These are phyloP conservation scores for Exidia glandulosa DNA, from an alignment of 768 basidiomycete species.

Conservation along the genomic window DNA sequence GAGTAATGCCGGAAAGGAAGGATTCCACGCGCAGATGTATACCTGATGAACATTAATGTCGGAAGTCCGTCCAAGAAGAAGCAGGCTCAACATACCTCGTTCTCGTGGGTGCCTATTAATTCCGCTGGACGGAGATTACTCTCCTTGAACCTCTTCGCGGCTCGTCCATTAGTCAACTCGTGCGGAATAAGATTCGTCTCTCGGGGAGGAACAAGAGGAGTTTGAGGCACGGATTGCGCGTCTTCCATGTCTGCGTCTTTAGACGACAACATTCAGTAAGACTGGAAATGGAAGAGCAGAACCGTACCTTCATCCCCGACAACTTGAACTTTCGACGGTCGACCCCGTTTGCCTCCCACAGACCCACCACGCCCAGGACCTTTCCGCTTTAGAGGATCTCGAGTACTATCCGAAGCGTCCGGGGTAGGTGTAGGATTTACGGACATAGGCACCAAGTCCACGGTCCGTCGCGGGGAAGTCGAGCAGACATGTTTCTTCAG, in stretches of 20 bases:
- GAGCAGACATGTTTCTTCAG: slow-evolving; percentile 66
- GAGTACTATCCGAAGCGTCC: neutral
- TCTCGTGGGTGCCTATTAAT: neutral
- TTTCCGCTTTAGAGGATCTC: neutral
- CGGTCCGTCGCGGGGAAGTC: slow-evolving; percentile 1
- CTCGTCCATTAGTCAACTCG: no score
- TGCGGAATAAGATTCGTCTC: no score
- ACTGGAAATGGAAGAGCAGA: no score
- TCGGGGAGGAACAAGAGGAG: neutral
- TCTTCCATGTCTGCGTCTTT: neutral
- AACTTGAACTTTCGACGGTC: neutral
- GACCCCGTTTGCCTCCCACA: no score
- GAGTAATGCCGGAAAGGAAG: slow-evolving; percentile 42
- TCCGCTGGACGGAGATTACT: no score
- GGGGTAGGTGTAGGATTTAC: neutral
- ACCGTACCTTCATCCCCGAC: neutral
- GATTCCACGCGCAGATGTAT: slow-evolving; percentile 75
- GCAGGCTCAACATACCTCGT: neutral
- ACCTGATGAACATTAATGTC: slow-evolving; percentile 34
- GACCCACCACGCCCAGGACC: neutral
- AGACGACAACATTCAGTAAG: neutral
- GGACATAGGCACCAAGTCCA: slow-evolving; percentile 23
- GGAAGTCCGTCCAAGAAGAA: no score
- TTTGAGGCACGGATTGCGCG: neutral
- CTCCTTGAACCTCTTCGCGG: no score